Evolutionary conservation across 345 rosid genomes (phyloP), one percentile per base, ranked within the genome.

Genomic region (Lepidium sativum): DNA sequence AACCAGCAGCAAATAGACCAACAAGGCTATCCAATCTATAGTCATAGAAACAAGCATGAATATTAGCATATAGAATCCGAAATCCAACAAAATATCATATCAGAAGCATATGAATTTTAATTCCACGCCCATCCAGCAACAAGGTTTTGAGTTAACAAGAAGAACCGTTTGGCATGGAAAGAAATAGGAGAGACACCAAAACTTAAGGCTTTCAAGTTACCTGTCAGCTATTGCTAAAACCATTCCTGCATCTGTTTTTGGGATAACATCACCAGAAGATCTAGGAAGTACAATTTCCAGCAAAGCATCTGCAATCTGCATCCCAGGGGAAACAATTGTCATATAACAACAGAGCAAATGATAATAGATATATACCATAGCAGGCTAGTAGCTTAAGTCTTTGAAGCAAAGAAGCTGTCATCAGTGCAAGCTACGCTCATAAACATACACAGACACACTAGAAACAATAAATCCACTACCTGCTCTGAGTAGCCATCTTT

Each of bases 1-100:
- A 89, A 72, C 97, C 97, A 71, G 98, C 97, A 73, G 96, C 87
- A 84, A 87, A 92, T 74, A 92, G 78, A 68, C 98, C 96, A 63
- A 89, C 85, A 68, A 89, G 96, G 74, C 97, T 86, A 80, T 92
- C 97, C 75, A 92, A 66, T 77, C 98, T 92, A 87, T 63, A 77
- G 64, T 38, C 9, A 17, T 2, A 34, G 57, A 59, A 50, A 21
- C 48, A 51, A 51, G 55, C 18, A 44, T 23, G 11, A 27, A 54
- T 31, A 34, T 57, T 23, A 41, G 33, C 49, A 48, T 70, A 37
- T 38, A 63, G 21, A 34, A 70, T 37, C 40, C 54, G 6, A 60
- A 60, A 29, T 9, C 32, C 4, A 60, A 44, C 54, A 61, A 34
- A 23, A 49, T 15, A 66, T 63, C 48, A 47, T 33, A 53, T 72